Evolutionary conservation across 2,329 filamentous ascomycete species (phyloP), one percentile per base, ranked within the genome.

Genomic region (Chaetomiaceae sp.): DNA sequence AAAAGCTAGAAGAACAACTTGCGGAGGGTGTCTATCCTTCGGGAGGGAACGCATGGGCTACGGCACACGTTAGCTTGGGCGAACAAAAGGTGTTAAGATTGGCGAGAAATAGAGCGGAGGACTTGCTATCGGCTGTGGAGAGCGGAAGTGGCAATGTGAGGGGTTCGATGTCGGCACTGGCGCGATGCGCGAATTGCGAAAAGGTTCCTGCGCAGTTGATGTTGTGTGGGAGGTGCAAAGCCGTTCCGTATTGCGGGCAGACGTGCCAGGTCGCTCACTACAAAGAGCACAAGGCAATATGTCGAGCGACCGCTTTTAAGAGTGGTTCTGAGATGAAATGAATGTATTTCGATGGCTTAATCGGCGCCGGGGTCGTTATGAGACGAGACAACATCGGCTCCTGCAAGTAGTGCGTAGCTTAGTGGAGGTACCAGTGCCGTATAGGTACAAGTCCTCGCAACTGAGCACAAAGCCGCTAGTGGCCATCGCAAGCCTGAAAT

Each of bases 11-110:
- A 55, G 58, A 61, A 53, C 60, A 63, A 54, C 62, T 68, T 47
- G 58, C 59, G 25, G 56, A 61, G 48, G 61, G 60, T 47, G 56
- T 62, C 50, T 66, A 67, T 57, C 42, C 63, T 50, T 16, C 47
- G 23, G 64, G 64, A 42, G 55, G 65, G 40, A 67, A 67, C 56
- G 59, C 65, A 58, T 68, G 66, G 66, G 64, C 65, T 53, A 65
- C 63, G 54, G 65, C 65, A 45, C 65, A 68, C 42, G 54, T 55
- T 30, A 55, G 45, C 51, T 44, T 56, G 48, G 54, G 54, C 37
- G 54, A 68, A 58, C 66, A 68, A 60, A 62, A 59, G 46, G 61
- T 68, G 49, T 61, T 68, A 42, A 61, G 52, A 58, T 50, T 60
- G 56, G 63, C 65, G 42, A 66, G 53, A 57, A 62, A 62, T 54